Evolutionary conservation across 352 stramenopile genomes (phyloP).

Genomic region (Phytophthora cactorum): DNA sequence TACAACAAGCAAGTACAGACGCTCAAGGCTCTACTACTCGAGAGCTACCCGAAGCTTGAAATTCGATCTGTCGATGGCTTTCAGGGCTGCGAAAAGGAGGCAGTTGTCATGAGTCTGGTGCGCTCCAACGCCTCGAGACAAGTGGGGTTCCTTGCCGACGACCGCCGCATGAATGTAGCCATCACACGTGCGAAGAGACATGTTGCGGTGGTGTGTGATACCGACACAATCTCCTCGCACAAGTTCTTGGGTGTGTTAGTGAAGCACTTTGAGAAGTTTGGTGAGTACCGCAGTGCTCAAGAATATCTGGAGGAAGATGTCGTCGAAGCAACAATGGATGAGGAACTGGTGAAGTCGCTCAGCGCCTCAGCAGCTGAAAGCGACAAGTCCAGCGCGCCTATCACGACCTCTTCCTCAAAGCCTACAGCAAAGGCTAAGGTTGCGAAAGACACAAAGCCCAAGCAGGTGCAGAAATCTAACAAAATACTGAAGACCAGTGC

Average conservation of each 20-base stretch:
- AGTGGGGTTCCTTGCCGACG: constrained; percentile 97
- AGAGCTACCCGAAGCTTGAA: constrained; percentile 76
- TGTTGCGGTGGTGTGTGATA: constrained; percentile 95
- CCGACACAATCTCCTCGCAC: constrained; percentile 92
- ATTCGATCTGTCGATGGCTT: constrained; percentile 98
- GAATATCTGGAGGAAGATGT: constrained; percentile 80
- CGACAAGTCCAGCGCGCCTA: neutral
- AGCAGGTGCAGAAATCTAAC: constrained; percentile 21
- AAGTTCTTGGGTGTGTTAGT: constrained; percentile 92
- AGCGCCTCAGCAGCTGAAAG: neutral
- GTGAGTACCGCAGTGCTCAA: constrained; percentile 90
- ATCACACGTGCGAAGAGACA: constrained; percentile 97
- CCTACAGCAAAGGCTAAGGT: neutral
- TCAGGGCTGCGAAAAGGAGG: constrained; percentile 97
- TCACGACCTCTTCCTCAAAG: constrained; percentile 4
- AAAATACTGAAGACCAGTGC: constrained; percentile 5
- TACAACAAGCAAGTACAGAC: constrained; percentile 98
- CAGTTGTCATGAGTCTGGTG: constrained; percentile 98
- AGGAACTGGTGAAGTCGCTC: constrained; percentile 18
- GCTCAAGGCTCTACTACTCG: constrained; percentile 86
- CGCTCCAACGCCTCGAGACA: constrained; percentile 89
- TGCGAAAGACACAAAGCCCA: constrained; percentile 15
- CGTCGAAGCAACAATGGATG: constrained; percentile 42
- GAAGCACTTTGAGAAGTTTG: constrained; percentile 93
- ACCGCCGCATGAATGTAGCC: constrained; percentile 98